Conservation (phyloP, 169 alveolate genomes). For the Eimeria brunetti region DNA sequence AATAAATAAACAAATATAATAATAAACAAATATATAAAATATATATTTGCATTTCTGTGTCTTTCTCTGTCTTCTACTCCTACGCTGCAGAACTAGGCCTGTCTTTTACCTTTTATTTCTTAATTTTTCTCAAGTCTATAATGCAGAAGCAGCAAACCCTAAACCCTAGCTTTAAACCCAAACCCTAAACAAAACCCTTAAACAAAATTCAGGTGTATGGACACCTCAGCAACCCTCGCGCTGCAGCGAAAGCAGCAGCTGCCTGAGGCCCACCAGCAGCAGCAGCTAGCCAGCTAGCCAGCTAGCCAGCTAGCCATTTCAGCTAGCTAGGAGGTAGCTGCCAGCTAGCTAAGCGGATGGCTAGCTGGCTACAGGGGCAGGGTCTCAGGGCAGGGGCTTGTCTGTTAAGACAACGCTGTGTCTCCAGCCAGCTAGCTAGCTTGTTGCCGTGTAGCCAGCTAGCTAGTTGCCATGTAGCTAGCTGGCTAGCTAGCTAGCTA, state of each 20-base stretch:
- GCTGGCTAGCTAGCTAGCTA: not conserved
- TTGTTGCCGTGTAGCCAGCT: not conserved
- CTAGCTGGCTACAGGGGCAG: slow-evolving; percentile 19
- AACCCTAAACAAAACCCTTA: too few species aligned
- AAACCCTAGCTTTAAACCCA: too few species aligned
- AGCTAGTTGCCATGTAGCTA: not conserved
- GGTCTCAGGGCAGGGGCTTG: too few species aligned
- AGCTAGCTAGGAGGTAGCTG: too few species aligned
- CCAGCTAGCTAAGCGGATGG: not conserved
- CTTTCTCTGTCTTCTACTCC: too few species aligned
- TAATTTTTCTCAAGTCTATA: too few species aligned
- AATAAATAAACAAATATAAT: too few species aligned
- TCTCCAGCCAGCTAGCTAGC: not conserved
- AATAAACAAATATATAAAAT: too few species aligned
- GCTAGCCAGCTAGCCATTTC: not conserved
- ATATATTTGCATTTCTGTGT: too few species aligned
- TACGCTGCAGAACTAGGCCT: too few species aligned
- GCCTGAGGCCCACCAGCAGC: not conserved
- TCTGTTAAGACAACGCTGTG: not conserved
- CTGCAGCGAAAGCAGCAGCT: not conserved
- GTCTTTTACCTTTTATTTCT: too few species aligned
- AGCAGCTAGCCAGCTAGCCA: not conserved
- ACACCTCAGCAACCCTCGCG: not conserved
- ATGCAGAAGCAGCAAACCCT: too few species aligned
- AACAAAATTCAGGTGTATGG: not conserved